These are phyloP conservation scores for Mucor saturninus DNA, from an alignment of 371 early-diverging fungal genomes.

Conservation along the genomic window DNA sequence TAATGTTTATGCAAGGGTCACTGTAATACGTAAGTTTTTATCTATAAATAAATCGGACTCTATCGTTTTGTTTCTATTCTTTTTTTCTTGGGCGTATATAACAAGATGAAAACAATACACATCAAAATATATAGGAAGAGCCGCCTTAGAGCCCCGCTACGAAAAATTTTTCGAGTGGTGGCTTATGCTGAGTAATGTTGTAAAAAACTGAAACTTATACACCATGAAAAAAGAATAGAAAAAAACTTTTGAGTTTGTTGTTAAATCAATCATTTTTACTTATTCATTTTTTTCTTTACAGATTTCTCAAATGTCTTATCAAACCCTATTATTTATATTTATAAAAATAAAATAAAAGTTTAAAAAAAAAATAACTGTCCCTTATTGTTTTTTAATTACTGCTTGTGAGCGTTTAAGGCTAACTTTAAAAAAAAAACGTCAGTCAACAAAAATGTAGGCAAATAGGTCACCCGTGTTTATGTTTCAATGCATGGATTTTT, in stretches of 20 bases:
- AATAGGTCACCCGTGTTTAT: too few species aligned
- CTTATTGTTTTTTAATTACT: too few species aligned
- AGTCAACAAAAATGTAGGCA: too few species aligned
- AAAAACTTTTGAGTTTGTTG: not conserved
- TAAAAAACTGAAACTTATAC: slow-evolving; percentile 21
- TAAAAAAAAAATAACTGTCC: not conserved
- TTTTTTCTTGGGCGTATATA: slow-evolving; percentile 1
- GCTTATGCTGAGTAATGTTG: slow-evolving; percentile 35
- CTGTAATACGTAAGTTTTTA: not conserved
- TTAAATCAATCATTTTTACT: slow-evolving; percentile 1
- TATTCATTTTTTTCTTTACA: not conserved
- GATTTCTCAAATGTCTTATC: not conserved
- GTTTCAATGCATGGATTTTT: too few species aligned
- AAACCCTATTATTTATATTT: not conserved
- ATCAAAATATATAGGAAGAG: slow-evolving; percentile 40
- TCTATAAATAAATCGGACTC: not conserved
- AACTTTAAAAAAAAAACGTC: too few species aligned
- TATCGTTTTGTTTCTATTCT: not conserved
- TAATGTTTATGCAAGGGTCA: not conserved
- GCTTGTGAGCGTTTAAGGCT: too few species aligned
- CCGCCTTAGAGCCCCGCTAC: slow-evolving; percentile 32
- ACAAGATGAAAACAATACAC: slow-evolving; percentile 37
- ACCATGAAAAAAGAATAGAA: not conserved
- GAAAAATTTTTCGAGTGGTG: slow-evolving; percentile 17
- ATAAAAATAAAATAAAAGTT: not conserved